Percentiles rank a stretch among this genome's conserved stretches.
These are phyloP conservation scores for Myxozyma neotropica DNA, from an alignment of 805 yeast species.

Conservation along the genomic window DNA sequence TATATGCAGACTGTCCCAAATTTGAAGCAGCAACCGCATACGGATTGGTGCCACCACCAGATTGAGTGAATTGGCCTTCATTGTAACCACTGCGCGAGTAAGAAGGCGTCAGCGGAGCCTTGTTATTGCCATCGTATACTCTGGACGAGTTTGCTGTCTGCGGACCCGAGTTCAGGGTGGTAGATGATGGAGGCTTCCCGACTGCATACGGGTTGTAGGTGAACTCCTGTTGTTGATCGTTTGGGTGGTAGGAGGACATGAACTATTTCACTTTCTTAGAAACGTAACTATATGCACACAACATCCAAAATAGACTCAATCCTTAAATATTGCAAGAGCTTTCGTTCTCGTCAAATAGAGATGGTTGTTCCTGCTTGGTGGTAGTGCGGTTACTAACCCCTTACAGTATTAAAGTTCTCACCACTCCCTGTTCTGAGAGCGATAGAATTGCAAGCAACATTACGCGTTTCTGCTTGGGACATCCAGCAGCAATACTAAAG, in stretches of 20 bases:
- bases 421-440: no score
- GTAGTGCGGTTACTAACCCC: no score
- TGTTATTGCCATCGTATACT: background rate
- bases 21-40: background rate
- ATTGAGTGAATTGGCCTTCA: background rate
- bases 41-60: background rate
- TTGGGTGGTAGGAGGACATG: background rate
- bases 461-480: no score
- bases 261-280: background rate
- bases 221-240: background rate
- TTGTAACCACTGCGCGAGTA: background rate
- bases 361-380: no score
- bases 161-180: background rate
- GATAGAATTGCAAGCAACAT: no score
- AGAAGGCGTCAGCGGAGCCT: background rate
- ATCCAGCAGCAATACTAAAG: no score
- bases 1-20: background rate
- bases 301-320: no score
- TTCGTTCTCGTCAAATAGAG: no score
- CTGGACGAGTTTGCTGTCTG: background rate
- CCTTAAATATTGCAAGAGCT: no score
- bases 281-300: no score
- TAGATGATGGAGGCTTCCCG: background rate
- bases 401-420: no score
- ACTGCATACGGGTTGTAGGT: conserved; percentile 5